Percentiles rank a stretch among this genome's conserved stretches.
Conservation (phyloP, 176 grass and related monocot species). For the Zizania latifolia region DNA sequence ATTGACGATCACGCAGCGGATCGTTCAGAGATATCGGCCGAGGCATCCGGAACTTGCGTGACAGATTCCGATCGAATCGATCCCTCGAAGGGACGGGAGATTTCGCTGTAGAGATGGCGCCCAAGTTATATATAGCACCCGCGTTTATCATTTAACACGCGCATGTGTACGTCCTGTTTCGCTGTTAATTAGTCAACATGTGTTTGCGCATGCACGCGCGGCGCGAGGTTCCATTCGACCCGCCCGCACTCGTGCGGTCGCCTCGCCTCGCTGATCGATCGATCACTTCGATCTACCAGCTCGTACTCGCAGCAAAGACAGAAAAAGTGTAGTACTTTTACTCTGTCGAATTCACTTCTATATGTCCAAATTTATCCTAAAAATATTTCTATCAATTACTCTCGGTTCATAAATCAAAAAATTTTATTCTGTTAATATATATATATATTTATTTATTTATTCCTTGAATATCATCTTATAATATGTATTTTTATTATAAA, state of each 20-base stretch:
- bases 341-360: no score
- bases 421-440: no score
- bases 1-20: not conserved
- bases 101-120: no score
- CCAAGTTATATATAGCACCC: no score
- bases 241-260: not conserved
- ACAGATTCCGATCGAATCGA: conserved; percentile 45
- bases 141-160: no score
- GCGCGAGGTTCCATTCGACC: not conserved
- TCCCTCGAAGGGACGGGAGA: conserved; percentile 20
- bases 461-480: no score
- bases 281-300: not conserved
- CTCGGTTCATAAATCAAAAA: no score
- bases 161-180: not conserved
- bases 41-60: not conserved
- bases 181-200: not conserved
- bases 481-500: no score
- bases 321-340: no score
- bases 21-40: conserved; percentile 18
- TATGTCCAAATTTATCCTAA: no score
- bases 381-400: no score
- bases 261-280: not conserved
- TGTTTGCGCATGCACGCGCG: not conserved
- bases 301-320: not conserved
- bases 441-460: no score